Evolutionary conservation across 2,329 filamentous ascomycete genomes (phyloP).

Genomic region (Nothophoma quercina): DNA sequence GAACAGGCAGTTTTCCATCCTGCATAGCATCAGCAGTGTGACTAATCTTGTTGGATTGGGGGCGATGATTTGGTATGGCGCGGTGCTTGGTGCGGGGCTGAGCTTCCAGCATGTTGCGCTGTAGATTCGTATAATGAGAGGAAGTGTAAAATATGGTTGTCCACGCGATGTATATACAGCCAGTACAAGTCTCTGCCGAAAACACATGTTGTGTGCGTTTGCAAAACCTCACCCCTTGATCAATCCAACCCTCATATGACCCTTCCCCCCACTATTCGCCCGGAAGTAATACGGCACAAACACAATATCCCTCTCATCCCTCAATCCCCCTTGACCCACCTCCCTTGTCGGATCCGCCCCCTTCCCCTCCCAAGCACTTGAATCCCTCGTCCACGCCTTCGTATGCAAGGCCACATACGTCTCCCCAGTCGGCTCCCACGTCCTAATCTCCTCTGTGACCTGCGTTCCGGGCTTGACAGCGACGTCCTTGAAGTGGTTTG

Average conservation of each 20-base stretch:
- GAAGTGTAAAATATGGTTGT: too few relatives aligned
- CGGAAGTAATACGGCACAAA: conserved; percentile 20
- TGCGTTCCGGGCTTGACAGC: conserved; percentile 1
- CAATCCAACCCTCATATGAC: conserved; percentile 19
- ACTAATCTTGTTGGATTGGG: conserved; percentile 77
- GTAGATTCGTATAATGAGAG: too few relatives aligned
- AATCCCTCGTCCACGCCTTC: conserved; percentile 6
- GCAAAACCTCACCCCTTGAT: neutral
- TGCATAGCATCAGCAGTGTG: conserved; percentile 84
- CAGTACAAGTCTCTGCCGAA: too few relatives aligned
- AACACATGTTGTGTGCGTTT: too few relatives aligned
- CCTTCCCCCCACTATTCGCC: conserved; percentile 17
- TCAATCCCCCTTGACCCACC: neutral
- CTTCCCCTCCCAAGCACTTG: neutral
- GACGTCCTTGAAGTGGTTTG: conserved; percentile 18
- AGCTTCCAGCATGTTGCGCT: conserved; percentile 11
- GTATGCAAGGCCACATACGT: conserved; percentile 8
- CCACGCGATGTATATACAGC: too few relatives aligned
- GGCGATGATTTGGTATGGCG: conserved; percentile 78
- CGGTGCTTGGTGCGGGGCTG: conserved; percentile 64
- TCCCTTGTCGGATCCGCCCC: neutral
- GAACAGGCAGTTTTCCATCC: conserved; percentile 66
- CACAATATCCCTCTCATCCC: conserved; percentile 8
- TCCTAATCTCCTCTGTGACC: conserved; percentile 3
- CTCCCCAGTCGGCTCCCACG: conserved; percentile 9